Evolutionary conservation across 2,329 filamentous ascomycete genomes (phyloP).

Genomic region (Hypomyces rosellus): DNA sequence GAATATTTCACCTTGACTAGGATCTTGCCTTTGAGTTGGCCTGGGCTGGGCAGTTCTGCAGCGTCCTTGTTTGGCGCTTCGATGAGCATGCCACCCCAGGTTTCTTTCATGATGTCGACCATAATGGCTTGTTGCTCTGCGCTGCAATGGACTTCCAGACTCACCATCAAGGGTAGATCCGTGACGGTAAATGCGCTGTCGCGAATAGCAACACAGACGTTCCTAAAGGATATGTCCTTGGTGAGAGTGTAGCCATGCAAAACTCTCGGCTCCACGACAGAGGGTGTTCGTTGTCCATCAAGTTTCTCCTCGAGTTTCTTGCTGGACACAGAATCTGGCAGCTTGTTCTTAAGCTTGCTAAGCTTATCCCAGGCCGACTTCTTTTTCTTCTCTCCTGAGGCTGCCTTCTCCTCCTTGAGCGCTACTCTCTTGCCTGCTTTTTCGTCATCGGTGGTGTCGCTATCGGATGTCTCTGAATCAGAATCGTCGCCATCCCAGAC

Average conservation of each 20-base stretch:
- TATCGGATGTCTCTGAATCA: constrained; percentile 57
- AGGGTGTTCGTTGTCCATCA: constrained; percentile 34
- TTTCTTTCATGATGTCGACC: constrained; percentile 84
- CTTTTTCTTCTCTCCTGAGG: constrained; percentile 36
- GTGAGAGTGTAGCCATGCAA: constrained; percentile 88
- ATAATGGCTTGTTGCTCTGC: constrained; percentile 79
- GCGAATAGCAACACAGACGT: constrained; percentile 74
- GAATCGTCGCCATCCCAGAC: constrained; percentile 87
- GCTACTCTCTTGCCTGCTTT: constrained; percentile 5
- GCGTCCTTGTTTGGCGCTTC: constrained; percentile 43
- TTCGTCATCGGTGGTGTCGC: constrained; percentile 45
- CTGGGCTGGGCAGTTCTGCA: constrained; percentile 58
- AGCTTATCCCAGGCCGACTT: constrained; percentile 51
- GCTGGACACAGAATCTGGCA: constrained; percentile 37
- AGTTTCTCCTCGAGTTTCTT: constrained; percentile 32
- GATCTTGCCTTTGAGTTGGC: constrained; percentile 68
- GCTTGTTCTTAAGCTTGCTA: constrained; percentile 57
- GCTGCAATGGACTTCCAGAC: constrained; percentile 83
- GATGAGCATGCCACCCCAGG: constrained; percentile 70
- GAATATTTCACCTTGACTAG: constrained; percentile 75
- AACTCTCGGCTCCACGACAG: constrained; percentile 63
- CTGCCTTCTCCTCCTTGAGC: constrained; percentile 1
- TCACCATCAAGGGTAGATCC: constrained; percentile 85
- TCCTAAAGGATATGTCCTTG: constrained; percentile 77
- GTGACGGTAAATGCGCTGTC: constrained; percentile 70